Evolutionary conservation across 768 basidiomycete genomes (phyloP), one percentile per base, ranked within the genome.

Genomic region (Fomitopsis serialis): DNA sequence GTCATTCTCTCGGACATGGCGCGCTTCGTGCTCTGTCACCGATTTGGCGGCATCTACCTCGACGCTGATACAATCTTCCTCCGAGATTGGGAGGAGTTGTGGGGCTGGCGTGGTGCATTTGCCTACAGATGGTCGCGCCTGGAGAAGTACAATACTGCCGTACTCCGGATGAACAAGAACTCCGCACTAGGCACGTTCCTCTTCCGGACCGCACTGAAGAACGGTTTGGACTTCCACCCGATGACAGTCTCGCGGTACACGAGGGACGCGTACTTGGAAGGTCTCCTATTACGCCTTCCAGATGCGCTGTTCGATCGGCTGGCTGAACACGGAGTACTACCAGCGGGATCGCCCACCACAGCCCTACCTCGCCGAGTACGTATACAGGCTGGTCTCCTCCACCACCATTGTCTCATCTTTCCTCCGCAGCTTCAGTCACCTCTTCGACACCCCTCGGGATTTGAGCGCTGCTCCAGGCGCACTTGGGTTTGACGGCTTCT

Each of bases 221-320:
- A 99, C 62, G 83, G 84, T 21, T 69, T 98, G 66, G 96, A 98
- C 70, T 98, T 99, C 71, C 97, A 99, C 63, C 96, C 96, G 0
- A 95, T 95, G 91, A 92, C 89, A 0, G 85, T 99, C 35, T 87
- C 89, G 40, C 78, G 82, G 54, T 99, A 99, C 67, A 83, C 87
- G 27, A 88, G 88, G 69, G 96, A 99, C 58, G 93, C 94, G 1
- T 77, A 85, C 55, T 62, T 98, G 27, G 92, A 96, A 56, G 82
- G 80, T 5, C 74, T 98, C 43, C 73, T 99, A 25, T 80, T 94
- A 52, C 82, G 92, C 23, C 77, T 99, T 17, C 95, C 97, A 0
- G 97, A 98, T 66, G 96, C 96, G 8, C 71, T 99, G 53, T 98
- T 98, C 58, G 96, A 98, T 85, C 95, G 11, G 96, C 97, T 98